Percentiles rank a stretch among this genome's conserved stretches.
Conservation (phyloP, 345 rosid genomes). For the Erucastrum elatum region DNA sequence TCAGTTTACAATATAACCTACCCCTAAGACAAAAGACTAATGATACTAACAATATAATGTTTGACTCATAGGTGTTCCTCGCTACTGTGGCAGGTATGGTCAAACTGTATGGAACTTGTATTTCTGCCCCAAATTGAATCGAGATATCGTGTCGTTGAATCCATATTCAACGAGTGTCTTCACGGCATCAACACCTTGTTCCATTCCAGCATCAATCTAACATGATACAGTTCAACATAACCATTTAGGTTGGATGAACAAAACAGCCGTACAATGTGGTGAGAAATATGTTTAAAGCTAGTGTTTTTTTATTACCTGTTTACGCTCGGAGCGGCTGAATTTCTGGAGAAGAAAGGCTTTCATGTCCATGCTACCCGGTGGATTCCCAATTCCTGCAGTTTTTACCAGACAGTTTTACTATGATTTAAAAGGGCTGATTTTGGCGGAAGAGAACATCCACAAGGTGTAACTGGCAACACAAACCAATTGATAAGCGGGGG, state of each 20-base stretch:
- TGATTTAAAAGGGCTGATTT: background rate
- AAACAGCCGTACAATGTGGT: background rate
- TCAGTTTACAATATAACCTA: background rate
- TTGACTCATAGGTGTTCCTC: background rate
- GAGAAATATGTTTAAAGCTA: background rate
- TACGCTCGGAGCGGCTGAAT: slow-evolving; percentile 64
- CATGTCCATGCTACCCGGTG: slow-evolving; percentile 90
- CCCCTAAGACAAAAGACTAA: background rate
- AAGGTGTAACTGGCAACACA: slow-evolving; percentile 14
- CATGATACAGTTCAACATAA: slow-evolving; percentile 8
- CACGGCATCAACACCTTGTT: slow-evolving; percentile 72
- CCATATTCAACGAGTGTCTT: slow-evolving; percentile 57
- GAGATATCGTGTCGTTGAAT: slow-evolving; percentile 50
- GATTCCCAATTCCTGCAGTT: slow-evolving; percentile 76
- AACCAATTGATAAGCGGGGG: slow-evolving; percentile 78
- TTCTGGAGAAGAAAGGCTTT: slow-evolving; percentile 85
- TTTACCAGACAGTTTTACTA: background rate
- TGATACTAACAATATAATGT: background rate
- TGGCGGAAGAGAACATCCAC: background rate
- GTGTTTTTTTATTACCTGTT: slow-evolving; percentile 46
- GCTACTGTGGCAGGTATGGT: background rate
- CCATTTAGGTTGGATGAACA: background rate
- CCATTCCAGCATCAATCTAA: slow-evolving; percentile 66
- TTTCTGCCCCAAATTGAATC: slow-evolving; percentile 73
- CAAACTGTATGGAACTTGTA: slow-evolving; percentile 69